Conservation (phyloP, 2,329 filamentous ascomycete species). For the Fusarium continuum region DNA sequence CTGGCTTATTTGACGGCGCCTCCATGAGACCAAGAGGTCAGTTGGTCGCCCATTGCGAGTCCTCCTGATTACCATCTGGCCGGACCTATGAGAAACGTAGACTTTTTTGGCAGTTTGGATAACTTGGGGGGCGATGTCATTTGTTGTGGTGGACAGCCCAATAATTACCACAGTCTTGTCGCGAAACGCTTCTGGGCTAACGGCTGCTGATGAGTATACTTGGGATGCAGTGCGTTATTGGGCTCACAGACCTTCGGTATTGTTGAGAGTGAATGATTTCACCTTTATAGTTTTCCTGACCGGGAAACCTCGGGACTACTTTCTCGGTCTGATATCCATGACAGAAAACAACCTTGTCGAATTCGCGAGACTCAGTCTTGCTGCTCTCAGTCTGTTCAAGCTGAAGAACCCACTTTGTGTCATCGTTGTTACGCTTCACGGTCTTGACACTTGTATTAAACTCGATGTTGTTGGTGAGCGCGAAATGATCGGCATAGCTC, state of each 20-base stretch:
- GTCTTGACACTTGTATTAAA: conserved; percentile 8
- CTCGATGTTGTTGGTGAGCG: not conserved
- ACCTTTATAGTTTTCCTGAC: not conserved
- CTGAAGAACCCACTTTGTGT: conserved; percentile 3
- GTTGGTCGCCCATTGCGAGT: conserved; percentile 10
- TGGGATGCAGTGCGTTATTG: rapidly evolving
- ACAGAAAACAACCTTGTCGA: conserved; percentile 26
- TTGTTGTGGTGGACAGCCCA: conserved; percentile 10
- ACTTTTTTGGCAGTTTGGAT: conserved; percentile 4
- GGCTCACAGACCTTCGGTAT: conserved; percentile 1
- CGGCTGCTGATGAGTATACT: rapidly evolving
- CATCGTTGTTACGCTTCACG: not conserved
- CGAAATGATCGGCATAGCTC: conserved; percentile 12
- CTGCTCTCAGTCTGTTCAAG: not conserved
- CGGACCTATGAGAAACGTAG: conserved; percentile 20
- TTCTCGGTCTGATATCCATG: conserved; percentile 21
- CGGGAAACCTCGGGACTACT: conserved; percentile 12
- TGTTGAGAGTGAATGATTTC: conserved; percentile 21
- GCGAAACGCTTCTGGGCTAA: not conserved
- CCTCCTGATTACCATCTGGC: conserved; percentile 9
- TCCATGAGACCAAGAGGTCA: conserved; percentile 13
- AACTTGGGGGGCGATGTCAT: conserved; percentile 7
- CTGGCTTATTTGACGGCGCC: conserved; percentile 10
- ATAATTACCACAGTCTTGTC: conserved; percentile 15
- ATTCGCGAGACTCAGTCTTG: not conserved